phyloP scores from a whole-genome alignment of 441 rosid genomes.

The Bruguiera hainesii region DNA sequence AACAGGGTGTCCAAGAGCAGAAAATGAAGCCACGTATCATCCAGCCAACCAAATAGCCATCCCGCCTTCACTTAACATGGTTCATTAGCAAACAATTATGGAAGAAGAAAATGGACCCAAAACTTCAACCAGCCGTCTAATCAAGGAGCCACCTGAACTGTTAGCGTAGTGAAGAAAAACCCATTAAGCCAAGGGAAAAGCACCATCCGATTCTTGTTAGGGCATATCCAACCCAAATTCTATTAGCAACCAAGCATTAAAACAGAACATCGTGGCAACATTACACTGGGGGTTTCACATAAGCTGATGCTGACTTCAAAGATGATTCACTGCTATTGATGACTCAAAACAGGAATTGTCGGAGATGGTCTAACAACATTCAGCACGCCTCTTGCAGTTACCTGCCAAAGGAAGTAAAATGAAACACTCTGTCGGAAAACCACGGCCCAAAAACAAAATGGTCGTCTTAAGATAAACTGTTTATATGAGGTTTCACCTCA shows the following conservation, averaged over 20 bases:
- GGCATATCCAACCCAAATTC: neutral
- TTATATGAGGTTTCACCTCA: slow-evolving; percentile 46
- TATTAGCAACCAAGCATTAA: neutral
- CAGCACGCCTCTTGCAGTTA: slow-evolving; percentile 78
- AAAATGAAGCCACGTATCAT: no score
- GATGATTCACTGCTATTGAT: slow-evolving; percentile 23
- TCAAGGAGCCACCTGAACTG: neutral
- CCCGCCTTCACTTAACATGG: slow-evolving; percentile 14
- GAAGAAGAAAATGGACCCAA: neutral
- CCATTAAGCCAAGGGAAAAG: neutral
- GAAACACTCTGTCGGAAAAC: slow-evolving; percentile 7
- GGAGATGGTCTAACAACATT: slow-evolving; percentile 83
- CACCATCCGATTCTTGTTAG: slow-evolving; percentile 4
- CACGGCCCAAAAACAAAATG: neutral
- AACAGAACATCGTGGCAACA: neutral
- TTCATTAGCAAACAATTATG: slow-evolving; percentile 4
- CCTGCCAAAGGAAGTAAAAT: slow-evolving; percentile 39
- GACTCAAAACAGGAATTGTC: slow-evolving; percentile 43
- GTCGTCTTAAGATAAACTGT: neutral
- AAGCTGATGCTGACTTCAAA: slow-evolving; percentile 1
- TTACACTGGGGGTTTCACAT: neutral
- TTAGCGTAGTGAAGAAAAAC: no score
- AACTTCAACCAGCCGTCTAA: slow-evolving; percentile 10
- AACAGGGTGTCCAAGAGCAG: no score
- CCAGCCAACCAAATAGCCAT: slow-evolving; percentile 6